Evolutionary conservation across 1,139 yeast genomes (phyloP).

Genomic region (Pichia cactophila): DNA sequence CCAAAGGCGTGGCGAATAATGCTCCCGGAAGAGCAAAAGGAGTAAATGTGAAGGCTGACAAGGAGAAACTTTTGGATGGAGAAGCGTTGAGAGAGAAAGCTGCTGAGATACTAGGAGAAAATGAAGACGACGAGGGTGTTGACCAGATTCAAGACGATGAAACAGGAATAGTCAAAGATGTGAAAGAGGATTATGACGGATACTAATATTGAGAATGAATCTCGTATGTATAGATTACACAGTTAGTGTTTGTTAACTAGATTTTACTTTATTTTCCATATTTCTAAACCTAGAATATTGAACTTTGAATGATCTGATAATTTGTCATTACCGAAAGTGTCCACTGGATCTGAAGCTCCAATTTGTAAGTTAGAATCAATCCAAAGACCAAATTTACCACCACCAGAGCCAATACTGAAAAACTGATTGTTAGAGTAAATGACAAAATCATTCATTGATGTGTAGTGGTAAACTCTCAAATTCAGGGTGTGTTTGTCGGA

Average conservation of each 20-base stretch:
- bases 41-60: not conserved
- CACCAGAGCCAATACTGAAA: slow-evolving; percentile 86
- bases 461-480: slow-evolving; percentile 78
- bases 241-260: not conserved
- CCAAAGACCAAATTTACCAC: slow-evolving; percentile 91
- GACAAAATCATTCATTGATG: slow-evolving; percentile 82
- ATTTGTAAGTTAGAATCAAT: slow-evolving; percentile 62
- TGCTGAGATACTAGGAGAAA: not conserved
- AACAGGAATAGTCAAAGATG: slow-evolving; percentile 19
- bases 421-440: slow-evolving; percentile 75
- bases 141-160: slow-evolving; percentile 8
- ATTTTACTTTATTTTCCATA: slow-evolving; percentile 55
- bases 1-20: not conserved
- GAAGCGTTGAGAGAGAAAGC: not conserved
- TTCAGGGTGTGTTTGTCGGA: slow-evolving; percentile 8
- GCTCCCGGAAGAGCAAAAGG: not conserved
- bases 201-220: not conserved
- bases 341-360: slow-evolving; percentile 74
- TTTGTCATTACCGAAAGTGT: slow-evolving; percentile 87
- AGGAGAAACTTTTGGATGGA: not conserved
- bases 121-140: slow-evolving; percentile 5
- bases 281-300: slow-evolving; percentile 67
- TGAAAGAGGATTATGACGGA: slow-evolving; percentile 22
- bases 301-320: slow-evolving; percentile 60
- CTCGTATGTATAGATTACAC: too few species aligned